Base-by-base conservation (phyloP, 1,139 yeast genomes). In the Candida neerlandica region DNA sequence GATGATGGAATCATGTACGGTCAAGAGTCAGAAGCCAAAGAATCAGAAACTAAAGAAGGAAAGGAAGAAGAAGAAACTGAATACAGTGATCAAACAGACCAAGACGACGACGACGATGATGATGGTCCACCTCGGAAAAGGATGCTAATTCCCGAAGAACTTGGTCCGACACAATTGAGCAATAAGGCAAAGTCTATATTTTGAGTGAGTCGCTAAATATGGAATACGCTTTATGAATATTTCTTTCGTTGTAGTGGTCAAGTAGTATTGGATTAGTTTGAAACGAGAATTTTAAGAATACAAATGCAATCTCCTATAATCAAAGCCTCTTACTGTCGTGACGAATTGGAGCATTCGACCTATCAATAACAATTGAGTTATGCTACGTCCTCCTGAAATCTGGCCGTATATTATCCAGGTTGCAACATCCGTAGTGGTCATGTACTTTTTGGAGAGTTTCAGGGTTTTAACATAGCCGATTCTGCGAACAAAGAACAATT, bases 91-190 rank as follows among this genome's bases (percentile, higher is more conserved):
- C 61, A 61, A 0, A 19, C 44, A 4, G 42, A 37, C 26, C 29
- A 37, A 9, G 41, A 38, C 6, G 41, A 38, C 3, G 62, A 54
- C 15, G 59, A 58, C 21, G 52, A 30, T 14, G 41, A 16, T 21
- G 53, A 38, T 37, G 43, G 19, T 27, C 54, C 52, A 3, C 53
- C 49, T 4, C 16, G 26, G 40, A 51, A 47, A 35, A 44, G 46
- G 46, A 46, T 33, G 44, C 21, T 57, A 38, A 52, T 59, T 14
- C 57, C 58, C 30, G 62, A 33, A 59, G 45, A 57, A 29, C 62
- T 66, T 47, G 77, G 76, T 1, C 77, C 78, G 1, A 73, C 78
- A 0, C 78, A 73, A 53, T 51, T 58, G 10, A 58, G 52, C 29
- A 60, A 59, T 21, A 65, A 62, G 45, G 72, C 75, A 7, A 71